Conservation (phyloP, 768 basidiomycete species). For the Auriscalpium microsporum region DNA sequence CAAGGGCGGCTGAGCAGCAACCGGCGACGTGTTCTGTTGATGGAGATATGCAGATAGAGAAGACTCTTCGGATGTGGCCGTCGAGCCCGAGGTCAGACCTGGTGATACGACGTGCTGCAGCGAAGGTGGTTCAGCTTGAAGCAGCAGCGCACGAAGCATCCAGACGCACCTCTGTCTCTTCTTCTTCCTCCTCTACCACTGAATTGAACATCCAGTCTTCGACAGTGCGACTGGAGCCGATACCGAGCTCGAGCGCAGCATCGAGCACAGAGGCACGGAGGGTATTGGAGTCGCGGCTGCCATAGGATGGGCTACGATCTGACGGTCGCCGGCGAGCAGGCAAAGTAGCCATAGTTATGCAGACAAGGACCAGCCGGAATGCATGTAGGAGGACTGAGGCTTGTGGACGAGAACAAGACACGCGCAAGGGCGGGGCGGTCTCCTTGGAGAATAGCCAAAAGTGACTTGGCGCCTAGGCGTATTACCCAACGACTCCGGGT, state of each 20-base stretch:
- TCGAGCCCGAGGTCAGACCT: slow-evolving; percentile 32
- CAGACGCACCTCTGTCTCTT: slow-evolving; percentile 36
- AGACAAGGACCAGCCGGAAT: neutral
- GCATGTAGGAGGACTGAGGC: neutral
- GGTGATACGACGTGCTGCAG: slow-evolving; percentile 22
- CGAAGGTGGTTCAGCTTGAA: neutral
- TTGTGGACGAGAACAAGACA: too few species aligned
- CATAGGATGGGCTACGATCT: neutral
- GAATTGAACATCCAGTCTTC: slow-evolving; percentile 70
- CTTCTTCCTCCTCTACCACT: slow-evolving; percentile 42
- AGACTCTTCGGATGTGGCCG: slow-evolving; percentile 36
- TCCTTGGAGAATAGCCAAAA: too few species aligned
- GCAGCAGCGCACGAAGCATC: neutral
- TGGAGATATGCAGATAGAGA: slow-evolving; percentile 23
- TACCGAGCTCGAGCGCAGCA: slow-evolving; percentile 59
- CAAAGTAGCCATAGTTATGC: neutral
- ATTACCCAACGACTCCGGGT: too few species aligned
- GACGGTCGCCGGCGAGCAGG: neutral
- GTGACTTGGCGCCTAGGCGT: too few species aligned
- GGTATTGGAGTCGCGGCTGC: slow-evolving; percentile 42
- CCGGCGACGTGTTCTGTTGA: slow-evolving; percentile 1
- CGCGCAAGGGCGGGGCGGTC: too few species aligned
- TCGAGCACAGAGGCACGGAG: slow-evolving; percentile 70
- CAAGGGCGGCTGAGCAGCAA: slow-evolving; percentile 1
- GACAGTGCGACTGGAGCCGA: slow-evolving; percentile 49